Conservation (phyloP, 192 early-diverging fungal genomes). For the Entomortierella beljakovae region DNA sequence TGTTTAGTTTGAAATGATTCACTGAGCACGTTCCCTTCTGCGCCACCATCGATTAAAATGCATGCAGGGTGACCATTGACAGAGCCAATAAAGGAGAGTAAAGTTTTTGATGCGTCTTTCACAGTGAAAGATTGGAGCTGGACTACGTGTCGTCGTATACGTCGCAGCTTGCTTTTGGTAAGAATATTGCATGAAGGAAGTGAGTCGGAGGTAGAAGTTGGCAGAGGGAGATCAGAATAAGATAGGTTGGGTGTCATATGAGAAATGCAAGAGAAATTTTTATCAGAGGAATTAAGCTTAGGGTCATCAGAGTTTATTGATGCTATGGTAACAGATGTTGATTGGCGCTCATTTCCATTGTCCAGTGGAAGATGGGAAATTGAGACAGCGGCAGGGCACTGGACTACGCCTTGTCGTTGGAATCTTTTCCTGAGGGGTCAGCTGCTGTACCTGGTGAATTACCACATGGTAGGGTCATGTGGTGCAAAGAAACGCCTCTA, state of each 20-base stretch:
- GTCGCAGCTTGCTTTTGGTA: not conserved
- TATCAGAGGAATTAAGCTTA: too few relatives aligned
- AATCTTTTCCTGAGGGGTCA: not conserved
- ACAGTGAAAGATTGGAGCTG: not conserved
- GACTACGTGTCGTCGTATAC: not conserved
- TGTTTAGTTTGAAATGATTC: not conserved
- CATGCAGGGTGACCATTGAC: conserved; percentile 7
- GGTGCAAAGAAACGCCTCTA: not conserved
- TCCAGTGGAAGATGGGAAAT: too few relatives aligned
- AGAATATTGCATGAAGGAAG: not conserved
- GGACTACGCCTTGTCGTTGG: not conserved
- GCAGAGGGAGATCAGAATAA: too few relatives aligned
- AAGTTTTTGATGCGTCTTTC: not conserved
- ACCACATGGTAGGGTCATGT: too few relatives aligned
- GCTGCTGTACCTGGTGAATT: too few relatives aligned
- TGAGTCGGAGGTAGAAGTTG: not conserved
- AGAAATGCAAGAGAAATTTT: too few relatives aligned
- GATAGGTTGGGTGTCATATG: too few relatives aligned
- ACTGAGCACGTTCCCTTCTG: conserved; percentile 18
- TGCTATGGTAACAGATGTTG: too few relatives aligned
- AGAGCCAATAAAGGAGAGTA: not conserved
- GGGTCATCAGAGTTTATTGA: too few relatives aligned
- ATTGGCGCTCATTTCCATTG: too few relatives aligned
- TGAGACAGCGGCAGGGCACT: not conserved
- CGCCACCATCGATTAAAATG: conserved; percentile 11